Percentiles rank a stretch among this genome's conserved stretches.
Evolutionary conservation across 2,329 filamentous ascomycete genomes (phyloP).

Genomic region (Fusarium sp.): DNA sequence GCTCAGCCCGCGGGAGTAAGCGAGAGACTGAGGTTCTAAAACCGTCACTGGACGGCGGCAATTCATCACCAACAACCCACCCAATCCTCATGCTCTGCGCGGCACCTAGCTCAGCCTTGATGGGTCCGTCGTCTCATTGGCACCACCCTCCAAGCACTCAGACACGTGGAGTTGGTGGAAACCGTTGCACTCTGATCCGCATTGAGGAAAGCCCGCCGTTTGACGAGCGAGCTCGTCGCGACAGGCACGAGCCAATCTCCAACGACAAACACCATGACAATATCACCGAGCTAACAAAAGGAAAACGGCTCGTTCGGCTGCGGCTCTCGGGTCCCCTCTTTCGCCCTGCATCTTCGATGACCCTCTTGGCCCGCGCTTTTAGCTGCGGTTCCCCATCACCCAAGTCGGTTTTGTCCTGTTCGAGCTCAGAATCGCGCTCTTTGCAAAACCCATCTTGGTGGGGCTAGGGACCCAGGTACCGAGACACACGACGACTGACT

Average conservation of each 20-base stretch:
- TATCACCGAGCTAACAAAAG: conserved; percentile 16
- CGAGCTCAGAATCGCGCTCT: conserved; percentile 20
- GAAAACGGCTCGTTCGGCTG: conserved; percentile 38
- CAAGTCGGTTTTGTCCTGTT: conserved; percentile 9
- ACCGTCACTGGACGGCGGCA: conserved; percentile 22
- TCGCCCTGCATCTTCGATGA: conserved; percentile 1
- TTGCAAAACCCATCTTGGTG: conserved; percentile 31
- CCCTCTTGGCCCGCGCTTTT: conserved; percentile 6
- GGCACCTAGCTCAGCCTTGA: conserved; percentile 30
- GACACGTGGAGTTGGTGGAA: conserved; percentile 46
- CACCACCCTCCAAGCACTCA: conserved; percentile 35
- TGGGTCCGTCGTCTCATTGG: conserved; percentile 24
- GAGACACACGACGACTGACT: conserved; percentile 43
- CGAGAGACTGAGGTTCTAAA: conserved; percentile 13
- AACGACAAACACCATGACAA: conserved; percentile 16
- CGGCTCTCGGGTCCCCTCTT: conserved; percentile 27
- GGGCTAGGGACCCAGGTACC: conserved; percentile 35
- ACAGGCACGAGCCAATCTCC: conserved; percentile 16
- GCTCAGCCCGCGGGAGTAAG: conserved; percentile 33
- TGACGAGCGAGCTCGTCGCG: conserved; percentile 21
- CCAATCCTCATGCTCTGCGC: conserved; percentile 12
- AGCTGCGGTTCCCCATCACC: conserved; percentile 13
- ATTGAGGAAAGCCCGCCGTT: conserved; percentile 43
- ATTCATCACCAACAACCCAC: conserved; percentile 15
- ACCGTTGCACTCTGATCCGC: conserved; percentile 41